Percentiles rank a stretch among this genome's conserved stretches.
Conservation (phyloP, 2,329 filamentous ascomycete genomes). For the Aspergillus japonicus region DNA sequence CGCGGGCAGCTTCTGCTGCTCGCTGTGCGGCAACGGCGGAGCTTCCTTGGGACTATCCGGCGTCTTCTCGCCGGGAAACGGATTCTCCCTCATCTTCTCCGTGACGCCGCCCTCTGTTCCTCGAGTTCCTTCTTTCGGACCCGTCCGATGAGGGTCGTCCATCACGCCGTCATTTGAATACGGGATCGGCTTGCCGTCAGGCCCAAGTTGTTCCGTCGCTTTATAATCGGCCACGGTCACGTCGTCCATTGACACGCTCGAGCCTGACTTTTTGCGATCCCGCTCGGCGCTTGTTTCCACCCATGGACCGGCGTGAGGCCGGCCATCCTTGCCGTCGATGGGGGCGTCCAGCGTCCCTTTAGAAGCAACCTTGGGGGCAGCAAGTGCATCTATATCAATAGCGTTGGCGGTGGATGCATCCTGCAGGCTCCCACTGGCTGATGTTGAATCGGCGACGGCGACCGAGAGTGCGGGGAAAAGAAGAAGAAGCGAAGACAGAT, state of each 20-base stretch:
- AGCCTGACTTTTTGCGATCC: conserved; percentile 43
- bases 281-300: conserved; percentile 50
- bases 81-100: conserved; percentile 76
- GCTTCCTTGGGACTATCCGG: conserved; percentile 83
- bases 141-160: conserved; percentile 76
- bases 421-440: conserved; percentile 15
- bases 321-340: conserved; percentile 89
- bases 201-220: conserved; percentile 41
- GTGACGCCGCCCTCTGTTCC: conserved; percentile 88
- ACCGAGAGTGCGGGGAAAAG: conserved; percentile 36
- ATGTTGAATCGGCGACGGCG: conserved; percentile 21
- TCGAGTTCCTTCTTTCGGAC: conserved; percentile 79
- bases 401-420: conserved; percentile 14
- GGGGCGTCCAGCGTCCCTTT: conserved; percentile 75
- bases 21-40: conserved; percentile 76
- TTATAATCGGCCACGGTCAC: conserved; percentile 23
- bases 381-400: conserved; percentile 19
- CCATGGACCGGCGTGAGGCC: conserved; percentile 83
- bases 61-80: conserved; percentile 69
- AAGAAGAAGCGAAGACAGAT: conserved; percentile 33
- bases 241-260: conserved; percentile 38
- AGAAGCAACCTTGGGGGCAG: conserved; percentile 25
- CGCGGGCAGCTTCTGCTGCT: conserved; percentile 64
- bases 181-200: conserved; percentile 46
- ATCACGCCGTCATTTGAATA: conserved; percentile 76